A percentile compares a stretch with the other conserved stretches of the same genome.
phyloP scores from a whole-genome alignment of 768 basidiomycete genomes.

The Baorangia bicolor region DNA sequence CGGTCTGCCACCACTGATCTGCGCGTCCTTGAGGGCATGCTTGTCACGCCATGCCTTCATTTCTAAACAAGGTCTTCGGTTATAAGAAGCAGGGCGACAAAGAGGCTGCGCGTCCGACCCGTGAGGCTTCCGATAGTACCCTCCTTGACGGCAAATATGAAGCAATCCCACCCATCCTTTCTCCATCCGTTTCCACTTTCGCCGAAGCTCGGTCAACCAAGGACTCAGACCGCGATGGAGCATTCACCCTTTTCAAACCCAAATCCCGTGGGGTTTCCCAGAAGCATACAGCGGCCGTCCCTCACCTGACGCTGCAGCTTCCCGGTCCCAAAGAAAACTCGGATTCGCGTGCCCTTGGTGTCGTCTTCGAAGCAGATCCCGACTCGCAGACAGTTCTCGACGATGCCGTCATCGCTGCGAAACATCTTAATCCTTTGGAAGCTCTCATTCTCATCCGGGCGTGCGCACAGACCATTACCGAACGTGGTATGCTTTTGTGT shows the following conservation, averaged over 20 bases:
- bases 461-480: conserved; percentile 64
- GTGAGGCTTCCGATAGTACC: conserved; percentile 39
- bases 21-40: conserved; percentile 14
- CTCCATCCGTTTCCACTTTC: conserved; percentile 32
- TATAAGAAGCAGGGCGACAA: conserved; percentile 66
- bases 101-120: conserved; percentile 31
- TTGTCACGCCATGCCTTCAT: conserved; percentile 50
- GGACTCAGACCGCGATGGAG: conserved; percentile 42
- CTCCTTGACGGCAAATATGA: conserved; percentile 77
- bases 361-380: conserved; percentile 60
- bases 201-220: conserved; percentile 23
- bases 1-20: conserved; percentile 13
- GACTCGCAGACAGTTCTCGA: conserved; percentile 46
- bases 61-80: conserved; percentile 76
- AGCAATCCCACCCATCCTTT: conserved; percentile 51
- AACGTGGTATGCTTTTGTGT: conserved; percentile 50
- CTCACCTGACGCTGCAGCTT: conserved; percentile 64
- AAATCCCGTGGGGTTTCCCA: conserved; percentile 42
- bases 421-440: conserved; percentile 60
- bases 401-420: conserved; percentile 56
- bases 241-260: conserved; percentile 50
- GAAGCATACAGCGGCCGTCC: conserved; percentile 37
- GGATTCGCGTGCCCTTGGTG: conserved; percentile 48
- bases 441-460: conserved; percentile 62
- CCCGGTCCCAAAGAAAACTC: conserved; percentile 50